Evolutionary conservation across 139 green algal species (phyloP), one percentile per base, ranked within the genome.

Genomic region (Chlamydomonas sp.): DNA sequence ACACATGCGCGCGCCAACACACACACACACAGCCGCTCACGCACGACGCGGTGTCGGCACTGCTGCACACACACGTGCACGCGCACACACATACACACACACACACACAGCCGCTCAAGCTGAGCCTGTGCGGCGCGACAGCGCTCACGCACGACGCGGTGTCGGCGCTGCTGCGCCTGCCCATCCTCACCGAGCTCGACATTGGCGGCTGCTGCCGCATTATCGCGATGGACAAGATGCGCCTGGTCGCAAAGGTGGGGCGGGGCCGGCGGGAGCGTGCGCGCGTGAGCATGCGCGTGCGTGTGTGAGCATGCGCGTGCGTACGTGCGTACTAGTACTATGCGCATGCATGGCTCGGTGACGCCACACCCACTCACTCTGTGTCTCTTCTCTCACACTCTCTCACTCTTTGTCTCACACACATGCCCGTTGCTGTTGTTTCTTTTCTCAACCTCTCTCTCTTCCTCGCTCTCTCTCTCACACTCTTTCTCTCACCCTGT

Each of bases 211-310:
- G 85, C 72, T 70, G 66, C 49, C 74, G 80, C 65, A 82, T 91
- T 43, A 83, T 75, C 10, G 76, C 85, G n/a, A 89, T 91, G 83
- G 83, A 91, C 78, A 82, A 84, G 34, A 89, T 91, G 85, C 49
- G 85, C 1, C 78, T 91, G 28, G 78, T 87, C 2, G 83, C 85
- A 29, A 91, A 91, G 75, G 83, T 91, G 39, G 72, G 84, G n/a
- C n/a, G n/a, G n/a, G n/a, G n/a, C n/a, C n/a, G n/a, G n/a, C n/a
- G n/a, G n/a, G n/a, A n/a, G n/a, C n/a, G n/a, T n/a, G n/a, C n/a
- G n/a, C n/a, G n/a, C n/a, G n/a, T n/a, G n/a, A n/a, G n/a, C n/a
- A n/a, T n/a, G n/a, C n/a, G n/a, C n/a, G n/a, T n/a, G n/a, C n/a
- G n/a, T n/a, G n/a, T n/a, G n/a, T n/a, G n/a, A n/a, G n/a, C n/a